Evolutionary conservation across 768 basidiomycete species (phyloP).

Genomic region (Sistotremastrum suecicum): DNA sequence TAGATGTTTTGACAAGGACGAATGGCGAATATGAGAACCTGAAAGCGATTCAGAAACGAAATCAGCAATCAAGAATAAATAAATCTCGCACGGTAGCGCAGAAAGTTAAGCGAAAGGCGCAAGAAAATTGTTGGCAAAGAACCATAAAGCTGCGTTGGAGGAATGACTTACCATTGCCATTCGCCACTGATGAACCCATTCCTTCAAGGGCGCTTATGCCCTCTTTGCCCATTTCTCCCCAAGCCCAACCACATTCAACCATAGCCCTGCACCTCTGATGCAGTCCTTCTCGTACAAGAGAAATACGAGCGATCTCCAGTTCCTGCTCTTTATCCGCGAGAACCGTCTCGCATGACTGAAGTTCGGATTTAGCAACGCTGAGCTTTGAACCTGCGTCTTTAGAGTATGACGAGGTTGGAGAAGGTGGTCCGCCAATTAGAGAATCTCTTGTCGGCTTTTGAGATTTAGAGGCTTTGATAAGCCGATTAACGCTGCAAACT

Average conservation of each 20-base stretch:
- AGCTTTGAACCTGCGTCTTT: slow-evolving; percentile 29
- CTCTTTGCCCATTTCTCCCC: slow-evolving; percentile 54
- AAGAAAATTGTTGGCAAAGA: slow-evolving; percentile 1
- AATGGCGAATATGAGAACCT: too few species aligned
- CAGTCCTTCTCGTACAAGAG: slow-evolving; percentile 49
- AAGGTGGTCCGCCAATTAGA: slow-evolving; percentile 1
- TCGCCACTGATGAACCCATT: slow-evolving; percentile 8
- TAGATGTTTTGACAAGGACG: too few species aligned
- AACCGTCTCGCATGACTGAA: slow-evolving; percentile 72
- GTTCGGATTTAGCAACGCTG: slow-evolving; percentile 51
- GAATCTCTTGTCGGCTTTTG: slow-evolving; percentile 25
- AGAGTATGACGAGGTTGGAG: neutral
- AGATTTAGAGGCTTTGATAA: slow-evolving; percentile 64
- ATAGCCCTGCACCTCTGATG: slow-evolving; percentile 48
- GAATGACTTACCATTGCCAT: slow-evolving; percentile 17
- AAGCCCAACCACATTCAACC: slow-evolving; percentile 52
- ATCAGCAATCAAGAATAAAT: too few species aligned
- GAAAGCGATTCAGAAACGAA: too few species aligned
- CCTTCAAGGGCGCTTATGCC: slow-evolving; percentile 32
- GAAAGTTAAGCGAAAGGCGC: neutral
- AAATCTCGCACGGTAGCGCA: too few species aligned
- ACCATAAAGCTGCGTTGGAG: slow-evolving; percentile 2
- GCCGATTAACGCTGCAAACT: slow-evolving; percentile 47
- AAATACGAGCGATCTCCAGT: slow-evolving; percentile 35
- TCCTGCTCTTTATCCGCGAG: slow-evolving; percentile 57